These are phyloP conservation scores for Apiospora phragmitis DNA, from an alignment of 2,329 filamentous ascomycete species.

Conservation along the genomic window DNA sequence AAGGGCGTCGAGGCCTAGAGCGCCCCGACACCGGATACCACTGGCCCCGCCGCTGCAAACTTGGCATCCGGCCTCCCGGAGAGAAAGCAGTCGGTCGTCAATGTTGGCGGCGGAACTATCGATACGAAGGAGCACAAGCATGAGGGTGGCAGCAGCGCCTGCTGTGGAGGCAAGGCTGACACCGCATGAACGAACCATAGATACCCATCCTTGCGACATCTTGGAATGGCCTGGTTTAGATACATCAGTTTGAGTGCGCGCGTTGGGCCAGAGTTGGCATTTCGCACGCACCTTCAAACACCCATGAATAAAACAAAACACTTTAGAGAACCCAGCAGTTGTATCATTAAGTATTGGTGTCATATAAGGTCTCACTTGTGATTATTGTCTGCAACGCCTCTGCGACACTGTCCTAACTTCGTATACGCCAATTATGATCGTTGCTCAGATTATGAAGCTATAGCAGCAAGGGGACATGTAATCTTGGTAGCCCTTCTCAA, in stretches of 20 bases:
- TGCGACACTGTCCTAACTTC: not conserved
- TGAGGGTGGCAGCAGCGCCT: not conserved
- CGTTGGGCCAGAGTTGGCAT: not conserved
- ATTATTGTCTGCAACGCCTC: not conserved
- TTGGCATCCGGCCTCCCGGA: too few relatives aligned
- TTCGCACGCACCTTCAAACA: not conserved
- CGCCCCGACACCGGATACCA: not conserved
- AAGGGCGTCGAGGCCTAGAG: slow-evolving; percentile 18
- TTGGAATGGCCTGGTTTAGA: not conserved
- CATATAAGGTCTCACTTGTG: not conserved
- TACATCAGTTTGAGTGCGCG: not conserved
- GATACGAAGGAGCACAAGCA: not conserved
- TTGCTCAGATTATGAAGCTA: slow-evolving; percentile 2
- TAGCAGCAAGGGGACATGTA: not conserved
- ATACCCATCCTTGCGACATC: not conserved
- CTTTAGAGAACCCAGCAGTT: not conserved
- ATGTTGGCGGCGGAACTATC: not conserved
- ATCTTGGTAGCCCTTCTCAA: not conserved
- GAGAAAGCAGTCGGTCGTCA: not conserved
- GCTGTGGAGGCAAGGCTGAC: not conserved
- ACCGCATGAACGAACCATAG: not conserved
- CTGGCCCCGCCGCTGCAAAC: not conserved
- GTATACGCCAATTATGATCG: not conserved
- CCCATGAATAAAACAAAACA: not conserved
- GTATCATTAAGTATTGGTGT: not conserved